Base-by-base conservation (phyloP, 2,329 filamentous ascomycete species). In the Pseudonectria foliicola region DNA sequence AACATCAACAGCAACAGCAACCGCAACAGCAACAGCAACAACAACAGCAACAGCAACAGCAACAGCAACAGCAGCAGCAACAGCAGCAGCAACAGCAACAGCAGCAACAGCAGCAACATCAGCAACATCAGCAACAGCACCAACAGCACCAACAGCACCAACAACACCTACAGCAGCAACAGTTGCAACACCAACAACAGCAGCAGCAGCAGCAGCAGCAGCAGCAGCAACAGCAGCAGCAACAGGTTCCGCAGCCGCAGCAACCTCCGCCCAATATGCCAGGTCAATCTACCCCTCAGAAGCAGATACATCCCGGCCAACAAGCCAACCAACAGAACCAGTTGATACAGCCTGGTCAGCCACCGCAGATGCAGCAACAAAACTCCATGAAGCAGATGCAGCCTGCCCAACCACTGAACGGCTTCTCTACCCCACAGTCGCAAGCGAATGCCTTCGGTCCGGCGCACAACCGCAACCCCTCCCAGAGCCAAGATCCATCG, bases 381-480 rank as follows among this genome's bases (percentile, higher is more conserved):
- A 56, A 57, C 27, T 64, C 65, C 12, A 62, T 68, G 45, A 56
- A 59, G 27, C 64, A 65, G 25, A 62, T 68, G 47, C 66, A 65
- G 33, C 59, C 63, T 24, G 63, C 57, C 2, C 60, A 61, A 24
- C 46, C 50, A 3, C 45, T 62, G 1, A 64, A 65, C 27, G 62
- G 62, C n/a, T 58, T 61, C 32, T 44, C 59, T 1, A 57, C 59
- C 7, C 53, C 62, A 13, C 57, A 61, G 24, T 39, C 52, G 25
- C 52, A 54, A 18, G 42, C 44, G 6, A 47, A 34, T 15, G 35
- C 43, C 6, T 27, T 34, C 16, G 45, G 46, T 25, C 37, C 44
- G 4, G 62, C 64, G 25, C 64, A 78, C 57, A 53, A 62, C 10
- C 67, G 64, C 40, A 73, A 65, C 48, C 35, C 80, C 13, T 70